Evolutionary conservation across 345 rosid species (phyloP).

Genomic region (Reutealis trisperma): DNA sequence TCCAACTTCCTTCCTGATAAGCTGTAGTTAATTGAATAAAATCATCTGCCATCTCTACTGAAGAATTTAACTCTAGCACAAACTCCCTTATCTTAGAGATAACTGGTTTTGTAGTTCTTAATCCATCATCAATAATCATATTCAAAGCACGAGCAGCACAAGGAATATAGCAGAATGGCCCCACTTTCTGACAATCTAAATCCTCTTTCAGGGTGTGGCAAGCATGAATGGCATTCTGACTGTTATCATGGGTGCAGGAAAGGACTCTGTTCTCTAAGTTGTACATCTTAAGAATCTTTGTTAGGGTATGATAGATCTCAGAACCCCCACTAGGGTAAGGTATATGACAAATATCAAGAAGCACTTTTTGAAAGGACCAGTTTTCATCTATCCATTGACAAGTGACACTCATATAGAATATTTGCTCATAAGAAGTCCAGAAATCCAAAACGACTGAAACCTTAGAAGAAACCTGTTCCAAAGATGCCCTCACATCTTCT

Average conservation of each 20-base stretch:
- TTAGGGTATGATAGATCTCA: conserved; percentile 62
- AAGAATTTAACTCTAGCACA: conserved; percentile 68
- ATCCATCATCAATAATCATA: conserved; percentile 76
- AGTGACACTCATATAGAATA: conserved; percentile 78
- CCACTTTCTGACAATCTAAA: conserved; percentile 65
- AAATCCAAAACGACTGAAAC: conserved; percentile 70
- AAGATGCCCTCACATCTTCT: conserved; percentile 63
- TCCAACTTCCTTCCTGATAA: conserved; percentile 90
- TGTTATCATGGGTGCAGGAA: conserved; percentile 91
- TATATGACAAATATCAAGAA: conserved; percentile 77
- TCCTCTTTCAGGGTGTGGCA: conserved; percentile 76
- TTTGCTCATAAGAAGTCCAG: conserved; percentile 78
- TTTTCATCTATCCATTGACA: conserved; percentile 86
- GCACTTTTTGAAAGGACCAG: conserved; percentile 68
- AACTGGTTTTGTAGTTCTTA: conserved; percentile 68
- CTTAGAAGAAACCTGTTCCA: conserved; percentile 78
- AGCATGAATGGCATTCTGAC: conserved; percentile 73
- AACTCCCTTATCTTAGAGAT: conserved; percentile 77
- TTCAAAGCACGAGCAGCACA: conserved; percentile 86
- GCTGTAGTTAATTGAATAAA: conserved; percentile 62
- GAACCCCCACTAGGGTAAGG: conserved; percentile 72
- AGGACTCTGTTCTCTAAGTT: conserved; percentile 70
- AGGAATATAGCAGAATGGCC: conserved; percentile 85
- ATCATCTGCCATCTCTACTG: conserved; percentile 60
- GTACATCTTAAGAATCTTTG: conserved; percentile 64